A percentile compares a stretch with the other conserved stretches of the same genome.
Conservation (phyloP, 2,329 filamentous ascomycete genomes). For the Monilinia fructigena region DNA sequence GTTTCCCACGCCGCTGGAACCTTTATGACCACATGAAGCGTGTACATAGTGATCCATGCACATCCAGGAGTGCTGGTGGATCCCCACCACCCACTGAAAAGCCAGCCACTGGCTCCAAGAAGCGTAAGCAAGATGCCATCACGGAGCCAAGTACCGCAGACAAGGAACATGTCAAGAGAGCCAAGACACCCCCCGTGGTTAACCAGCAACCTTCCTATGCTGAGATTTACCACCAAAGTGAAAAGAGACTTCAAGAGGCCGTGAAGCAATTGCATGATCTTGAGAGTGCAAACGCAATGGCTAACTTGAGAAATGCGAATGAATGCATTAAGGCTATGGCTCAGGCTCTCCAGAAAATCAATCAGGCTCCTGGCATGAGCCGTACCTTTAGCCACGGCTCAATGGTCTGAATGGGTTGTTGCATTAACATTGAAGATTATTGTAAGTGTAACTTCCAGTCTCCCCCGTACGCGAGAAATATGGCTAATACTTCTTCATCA, state of each 20-base stretch:
- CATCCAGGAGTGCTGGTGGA: constrained; percentile 29
- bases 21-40: constrained; percentile 96
- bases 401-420: constrained; percentile 32
- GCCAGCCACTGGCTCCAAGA: constrained; percentile 32
- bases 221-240: constrained; percentile 37
- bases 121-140: constrained; percentile 38
- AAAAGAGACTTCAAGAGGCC: constrained; percentile 32
- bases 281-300: constrained; percentile 32
- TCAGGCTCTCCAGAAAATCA: constrained; percentile 35
- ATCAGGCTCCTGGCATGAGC: constrained; percentile 27
- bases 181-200: constrained; percentile 33
- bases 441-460: constrained; percentile 26
- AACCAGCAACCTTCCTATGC: constrained; percentile 34
- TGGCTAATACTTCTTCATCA: constrained; percentile 3
- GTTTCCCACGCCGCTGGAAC: constrained; percentile 95
- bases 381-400: constrained; percentile 29
- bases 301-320: constrained; percentile 32
- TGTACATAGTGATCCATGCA: constrained; percentile 63
- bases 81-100: constrained; percentile 31
- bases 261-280: constrained; percentile 38
- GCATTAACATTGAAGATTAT: constrained; percentile 21
- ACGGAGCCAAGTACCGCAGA: constrained; percentile 30
- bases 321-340: constrained; percentile 39
- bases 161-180: constrained; percentile 33
- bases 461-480: no score